phyloP scores from a whole-genome alignment of 129 eudicot genomes.

The Pittosporum tobira region DNA sequence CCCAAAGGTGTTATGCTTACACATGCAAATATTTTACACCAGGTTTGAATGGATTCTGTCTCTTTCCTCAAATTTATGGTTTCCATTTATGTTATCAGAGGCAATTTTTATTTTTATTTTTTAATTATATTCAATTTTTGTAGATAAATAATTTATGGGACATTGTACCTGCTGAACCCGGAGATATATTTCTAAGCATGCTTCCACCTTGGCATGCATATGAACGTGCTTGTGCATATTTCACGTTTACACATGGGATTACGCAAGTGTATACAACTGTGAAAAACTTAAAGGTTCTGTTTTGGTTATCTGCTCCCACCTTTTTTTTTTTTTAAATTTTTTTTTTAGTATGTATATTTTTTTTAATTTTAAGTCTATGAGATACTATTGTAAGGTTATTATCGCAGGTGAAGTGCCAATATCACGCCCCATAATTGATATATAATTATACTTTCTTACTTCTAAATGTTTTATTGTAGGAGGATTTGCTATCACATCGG shows the following conservation, averaged over 20 bases:
- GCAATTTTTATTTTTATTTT: neutral
- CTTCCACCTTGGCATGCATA: conserved; percentile 99
- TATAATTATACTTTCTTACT: conserved; percentile 3
- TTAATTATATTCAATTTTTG: neutral
- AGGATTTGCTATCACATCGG: conserved; percentile 74
- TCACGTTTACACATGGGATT: conserved; percentile 57
- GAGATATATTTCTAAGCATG: conserved; percentile 92
- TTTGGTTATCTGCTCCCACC: too few species aligned
- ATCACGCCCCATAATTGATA: neutral
- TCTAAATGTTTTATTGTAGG: conserved; percentile 40
- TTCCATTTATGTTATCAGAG: neutral
- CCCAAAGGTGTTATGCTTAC: conserved; percentile 96
- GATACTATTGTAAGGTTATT: neutral
- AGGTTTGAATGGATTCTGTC: conserved; percentile 33
- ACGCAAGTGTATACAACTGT: conserved; percentile 84
- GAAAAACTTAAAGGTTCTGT: conserved; percentile 59
- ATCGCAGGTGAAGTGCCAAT: neutral
- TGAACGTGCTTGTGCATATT: conserved; percentile 87
- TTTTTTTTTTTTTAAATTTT: too few species aligned
- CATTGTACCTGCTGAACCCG: conserved; percentile 72
- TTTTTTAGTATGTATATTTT: too few species aligned
- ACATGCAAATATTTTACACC: conserved; percentile 76
- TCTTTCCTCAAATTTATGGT: neutral
- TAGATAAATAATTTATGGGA: conserved; percentile 65
- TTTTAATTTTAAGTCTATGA: too few species aligned